A percentile compares a stretch with the other conserved stretches of the same genome.
phyloP scores from a whole-genome alignment of 2,329 filamentous ascomycete species.

The Scytalidium lignicola region DNA sequence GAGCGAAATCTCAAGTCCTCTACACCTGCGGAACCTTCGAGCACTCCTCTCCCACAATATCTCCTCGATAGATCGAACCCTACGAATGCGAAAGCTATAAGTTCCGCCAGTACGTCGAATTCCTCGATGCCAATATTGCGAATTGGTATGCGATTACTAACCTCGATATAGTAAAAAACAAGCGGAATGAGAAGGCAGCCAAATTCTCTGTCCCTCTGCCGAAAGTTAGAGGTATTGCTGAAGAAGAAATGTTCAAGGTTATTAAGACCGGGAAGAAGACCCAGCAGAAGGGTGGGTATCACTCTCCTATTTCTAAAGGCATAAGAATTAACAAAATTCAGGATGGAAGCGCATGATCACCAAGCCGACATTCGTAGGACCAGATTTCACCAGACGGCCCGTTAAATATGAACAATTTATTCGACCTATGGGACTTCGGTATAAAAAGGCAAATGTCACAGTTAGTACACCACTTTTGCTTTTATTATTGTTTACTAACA shows the following conservation, averaged over 20 bases:
- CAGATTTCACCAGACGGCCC: slow-evolving; percentile 80
- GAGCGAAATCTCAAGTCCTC: slow-evolving; percentile 90
- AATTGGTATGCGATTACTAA: slow-evolving; percentile 3
- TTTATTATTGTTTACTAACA: slow-evolving; percentile 22
- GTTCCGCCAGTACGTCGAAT: slow-evolving; percentile 51
- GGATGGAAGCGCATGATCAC: slow-evolving; percentile 64
- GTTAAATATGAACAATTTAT: slow-evolving; percentile 72
- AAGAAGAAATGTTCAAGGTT: slow-evolving; percentile 98
- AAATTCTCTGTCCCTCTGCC: slow-evolving; percentile 89
- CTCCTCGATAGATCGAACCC: slow-evolving; percentile 74
- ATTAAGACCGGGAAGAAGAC: slow-evolving; percentile 96
- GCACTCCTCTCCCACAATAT: slow-evolving; percentile 83
- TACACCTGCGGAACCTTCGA: slow-evolving; percentile 70
- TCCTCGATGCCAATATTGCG: background rate
- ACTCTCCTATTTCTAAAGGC: background rate
- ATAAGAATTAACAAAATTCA: slow-evolving; percentile 1
- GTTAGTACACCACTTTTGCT: background rate
- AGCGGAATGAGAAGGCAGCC: slow-evolving; percentile 87
- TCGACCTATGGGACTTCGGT: slow-evolving; percentile 69
- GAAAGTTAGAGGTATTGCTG: slow-evolving; percentile 87
- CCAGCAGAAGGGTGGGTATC: slow-evolving; percentile 62
- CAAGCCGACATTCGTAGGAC: slow-evolving; percentile 78
- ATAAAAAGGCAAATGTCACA: slow-evolving; percentile 72
- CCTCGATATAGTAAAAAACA: slow-evolving; percentile 68
- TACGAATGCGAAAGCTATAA: slow-evolving; percentile 62